Conservation (phyloP, 2,329 filamentous ascomycete species). For the Aureobasidium sp. region DNA sequence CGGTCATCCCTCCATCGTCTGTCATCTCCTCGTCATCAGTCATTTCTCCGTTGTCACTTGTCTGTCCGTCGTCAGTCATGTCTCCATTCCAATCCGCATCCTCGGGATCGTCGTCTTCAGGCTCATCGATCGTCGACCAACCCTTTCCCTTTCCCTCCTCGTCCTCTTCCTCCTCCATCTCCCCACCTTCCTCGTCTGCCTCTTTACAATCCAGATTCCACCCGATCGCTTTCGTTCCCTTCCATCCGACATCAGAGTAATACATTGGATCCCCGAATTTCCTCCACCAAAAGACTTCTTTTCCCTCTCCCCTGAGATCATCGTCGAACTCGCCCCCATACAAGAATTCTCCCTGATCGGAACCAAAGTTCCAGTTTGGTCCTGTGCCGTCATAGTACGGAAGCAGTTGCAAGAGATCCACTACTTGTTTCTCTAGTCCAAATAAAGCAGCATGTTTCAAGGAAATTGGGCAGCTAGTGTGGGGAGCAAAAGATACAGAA, state of each 20-base stretch:
- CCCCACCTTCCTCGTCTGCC: neutral
- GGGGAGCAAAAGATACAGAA: constrained; percentile 5
- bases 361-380: constrained; percentile 5
- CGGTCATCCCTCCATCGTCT: neutral
- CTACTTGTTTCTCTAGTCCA: constrained; percentile 11
- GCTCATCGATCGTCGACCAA: neutral
- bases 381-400: neutral
- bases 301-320: constrained; percentile 1
- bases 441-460: neutral
- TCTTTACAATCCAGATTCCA: neutral
- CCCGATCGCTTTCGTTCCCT: neutral
- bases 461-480: neutral
- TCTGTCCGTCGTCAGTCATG: too few species aligned
- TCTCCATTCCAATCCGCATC: neutral
- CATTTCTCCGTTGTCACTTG: too few species aligned
- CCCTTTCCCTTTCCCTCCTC: neutral
- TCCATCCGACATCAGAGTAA: neutral
- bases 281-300: neutral
- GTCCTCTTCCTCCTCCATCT: neutral
- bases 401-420: constrained; percentile 14
- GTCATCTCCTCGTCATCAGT: too few species aligned
- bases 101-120: neutral
- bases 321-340: constrained; percentile 9
- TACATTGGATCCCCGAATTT: neutral
- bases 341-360: constrained; percentile 1